Base-by-base conservation (phyloP, 208 protist species). In the Leishmania guyanensis region DNA sequence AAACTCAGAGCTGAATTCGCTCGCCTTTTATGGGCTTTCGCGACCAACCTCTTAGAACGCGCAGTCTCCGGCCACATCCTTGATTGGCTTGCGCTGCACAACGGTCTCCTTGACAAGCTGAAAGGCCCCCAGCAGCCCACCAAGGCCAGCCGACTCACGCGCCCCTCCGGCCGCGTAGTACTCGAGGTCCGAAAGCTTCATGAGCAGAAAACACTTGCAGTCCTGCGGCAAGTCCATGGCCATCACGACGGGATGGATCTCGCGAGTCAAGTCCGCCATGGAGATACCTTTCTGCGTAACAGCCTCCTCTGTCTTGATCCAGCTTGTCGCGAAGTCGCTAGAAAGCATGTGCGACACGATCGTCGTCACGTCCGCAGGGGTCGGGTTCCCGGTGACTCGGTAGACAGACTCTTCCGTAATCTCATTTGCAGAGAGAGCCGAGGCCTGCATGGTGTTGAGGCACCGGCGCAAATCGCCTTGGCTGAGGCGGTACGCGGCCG, bases 391-490 rank as follows among this genome's bases (percentile, higher is more conserved):
- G 22, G 94, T 97, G 22, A 91, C 90, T 14, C 88, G 85, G 84
- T 97, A 96, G 46, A 97, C 91, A 17, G 91, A 89, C 75, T 92
- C 88, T 68, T 95, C 93, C 3, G 90, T 95, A 36, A 97, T 93
- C 75, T 93, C 89, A 36, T 82, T 70, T 29, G 84, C 75, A 0
- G 93, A 94, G 70, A 97, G 92, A 5, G 93, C 87, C 2, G 98
- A 89, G 3, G 96, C 93, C 90, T 99, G 99, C 78, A 99, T 91
- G 10, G 98, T 98, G 86, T 99, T 99, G 14, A 99, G 84, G 83
- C 93, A 97, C 43, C 98, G 99, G 22, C 99, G 95, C 91, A 99
- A 98, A 87, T 99, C 99, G 51, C 99, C 99, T 9, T 94, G 78
- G 66, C 91, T 92, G 9, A 99, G 90, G 26, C 88, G 88, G 72